A percentile compares a stretch with the other conserved stretches of the same genome.
Evolutionary conservation across 2,329 filamentous ascomycete species (phyloP).

Genomic region (Xylaria arbuscula): DNA sequence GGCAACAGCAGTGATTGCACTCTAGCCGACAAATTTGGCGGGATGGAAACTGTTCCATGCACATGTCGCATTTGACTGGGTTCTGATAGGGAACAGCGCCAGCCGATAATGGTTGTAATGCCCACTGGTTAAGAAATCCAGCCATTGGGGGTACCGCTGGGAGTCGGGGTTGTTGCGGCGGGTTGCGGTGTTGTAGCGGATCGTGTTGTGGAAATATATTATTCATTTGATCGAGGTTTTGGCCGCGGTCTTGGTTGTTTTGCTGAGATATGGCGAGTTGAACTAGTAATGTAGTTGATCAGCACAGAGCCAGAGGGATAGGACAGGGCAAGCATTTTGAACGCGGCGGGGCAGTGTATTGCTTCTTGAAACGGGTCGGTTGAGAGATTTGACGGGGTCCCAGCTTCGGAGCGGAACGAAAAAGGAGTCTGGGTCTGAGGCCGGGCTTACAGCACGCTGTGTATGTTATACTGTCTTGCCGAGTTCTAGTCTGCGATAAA

Average conservation of each 20-base stretch:
- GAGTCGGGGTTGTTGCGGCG: neutral
- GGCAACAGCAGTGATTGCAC: constrained; percentile 37
- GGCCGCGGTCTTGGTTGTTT: neutral
- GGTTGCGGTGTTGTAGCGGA: neutral
- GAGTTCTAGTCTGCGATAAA: too few relatives aligned
- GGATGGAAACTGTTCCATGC: neutral
- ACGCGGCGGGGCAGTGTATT: too few relatives aligned
- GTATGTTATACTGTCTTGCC: too few relatives aligned
- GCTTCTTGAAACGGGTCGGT: too few relatives aligned
- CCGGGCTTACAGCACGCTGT: too few relatives aligned
- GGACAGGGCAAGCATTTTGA: too few relatives aligned
- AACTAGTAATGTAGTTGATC: neutral
- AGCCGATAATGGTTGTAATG: too few relatives aligned
- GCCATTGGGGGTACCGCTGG: neutral
- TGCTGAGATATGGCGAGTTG: neutral
- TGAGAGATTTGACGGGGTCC: too few relatives aligned
- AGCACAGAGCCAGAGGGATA: neutral
- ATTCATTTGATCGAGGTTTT: neutral
- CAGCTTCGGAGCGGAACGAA: too few relatives aligned
- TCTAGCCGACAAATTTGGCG: neutral
- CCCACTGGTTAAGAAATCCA: too few relatives aligned
- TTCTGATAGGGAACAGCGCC: too few relatives aligned
- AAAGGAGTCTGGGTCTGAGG: too few relatives aligned
- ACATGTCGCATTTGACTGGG: constrained; percentile 15
- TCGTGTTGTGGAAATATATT: neutral